Base-by-base conservation (phyloP, 345 rosid species). In the Populus pruinosa region DNA sequence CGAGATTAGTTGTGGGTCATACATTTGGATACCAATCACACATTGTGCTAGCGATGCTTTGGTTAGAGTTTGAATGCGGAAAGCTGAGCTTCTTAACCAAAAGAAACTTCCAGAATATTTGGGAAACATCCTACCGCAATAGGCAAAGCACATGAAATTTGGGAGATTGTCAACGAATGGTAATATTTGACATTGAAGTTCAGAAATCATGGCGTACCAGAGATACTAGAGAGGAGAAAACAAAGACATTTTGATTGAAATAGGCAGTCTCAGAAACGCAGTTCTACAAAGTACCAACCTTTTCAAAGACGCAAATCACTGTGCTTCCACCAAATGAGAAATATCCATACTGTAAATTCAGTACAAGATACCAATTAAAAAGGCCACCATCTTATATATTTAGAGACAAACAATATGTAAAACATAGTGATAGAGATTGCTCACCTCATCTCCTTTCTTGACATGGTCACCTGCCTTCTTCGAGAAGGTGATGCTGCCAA, bases 241-340 rank as follows among this genome's bases (percentile, higher is more conserved):
- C 8, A n/a, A 29, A 8, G 63, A n/a, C 25, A 27, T 59, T 59
- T n/a, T 59, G 29, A 10, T 10, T 59, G 64, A 59, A 59, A 4
- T 59, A 59, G 14, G 29, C 64, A 10, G 64, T 0, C 23, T 59
- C 27, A 2, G 27, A 76, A 53, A 55, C 29, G 53, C 61, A 70
- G 27, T 36, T 7, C 43, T 23, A 68, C 36, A 23, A 25, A 20
- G 72, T 1, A 78, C 90, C 71, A 72, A 93, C 98, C 98, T 93
- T 93, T 82, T 93, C 91, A 67, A 93, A 94, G 59, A 94, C 85
- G 39, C 95, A 91, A 69, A 94, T 89, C 64, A 94, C 96, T 0
- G 98, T 94, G 88, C 98, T 94, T 78, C 98, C 98, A 62, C 98
- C 98, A 23, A 94, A 94, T 1, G 98, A 87, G 85, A 93, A 94